A percentile compares a stretch with the other conserved stretches of the same genome.
Conservation (phyloP, 345 rosid genomes). For the Pistacia integerrima region DNA sequence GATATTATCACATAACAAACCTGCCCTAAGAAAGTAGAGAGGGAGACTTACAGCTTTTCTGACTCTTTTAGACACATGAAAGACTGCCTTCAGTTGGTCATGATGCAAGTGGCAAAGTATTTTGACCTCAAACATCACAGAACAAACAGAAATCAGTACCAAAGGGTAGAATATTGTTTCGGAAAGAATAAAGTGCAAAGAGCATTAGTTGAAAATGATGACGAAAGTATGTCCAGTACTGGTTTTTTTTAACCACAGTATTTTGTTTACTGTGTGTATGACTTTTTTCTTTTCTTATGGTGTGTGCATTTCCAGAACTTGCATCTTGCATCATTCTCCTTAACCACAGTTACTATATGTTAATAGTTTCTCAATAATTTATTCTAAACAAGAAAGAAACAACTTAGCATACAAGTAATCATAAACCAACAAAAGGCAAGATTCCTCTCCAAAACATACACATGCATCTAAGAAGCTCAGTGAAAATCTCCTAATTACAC, state of each 20-base stretch:
- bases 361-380: background rate
- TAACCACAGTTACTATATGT: background rate
- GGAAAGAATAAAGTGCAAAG: background rate
- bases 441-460: background rate
- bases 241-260: background rate
- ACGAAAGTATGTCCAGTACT: background rate
- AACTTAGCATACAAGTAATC: background rate
- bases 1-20: background rate
- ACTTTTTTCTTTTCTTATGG: background rate
- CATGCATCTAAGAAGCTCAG: background rate
- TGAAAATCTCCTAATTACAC: background rate
- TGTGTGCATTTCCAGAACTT: background rate
- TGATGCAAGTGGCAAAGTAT: constrained; percentile 91
- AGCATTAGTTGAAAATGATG: background rate
- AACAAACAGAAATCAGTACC: constrained; percentile 22
- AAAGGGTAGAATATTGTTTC: background rate
- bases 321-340: background rate
- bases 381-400: background rate
- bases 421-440: background rate
- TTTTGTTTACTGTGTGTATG: background rate
- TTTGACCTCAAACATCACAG: constrained; percentile 57
- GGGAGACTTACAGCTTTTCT: constrained; percentile 73
- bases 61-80: constrained; percentile 82
- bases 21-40: background rate
- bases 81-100: constrained; percentile 87